Base-by-base conservation (phyloP, 2,329 filamentous ascomycete genomes). In the Neofusicoccum sp. region DNA sequence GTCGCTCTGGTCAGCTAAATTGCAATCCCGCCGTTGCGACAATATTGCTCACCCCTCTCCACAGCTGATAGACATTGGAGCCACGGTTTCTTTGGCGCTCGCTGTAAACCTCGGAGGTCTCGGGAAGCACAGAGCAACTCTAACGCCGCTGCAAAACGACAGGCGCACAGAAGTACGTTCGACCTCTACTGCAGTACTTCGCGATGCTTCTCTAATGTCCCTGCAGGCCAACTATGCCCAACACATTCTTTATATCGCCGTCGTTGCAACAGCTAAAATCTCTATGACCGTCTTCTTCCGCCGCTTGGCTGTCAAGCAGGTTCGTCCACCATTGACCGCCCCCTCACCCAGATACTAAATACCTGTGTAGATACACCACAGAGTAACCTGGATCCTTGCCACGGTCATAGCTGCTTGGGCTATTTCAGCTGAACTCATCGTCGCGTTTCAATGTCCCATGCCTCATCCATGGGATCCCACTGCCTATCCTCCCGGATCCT, bases 231-330 rank as follows among this genome's bases (percentile, higher is more conserved):
- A 56, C 37, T 56, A 56, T 33, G 52, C 22, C 12, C 36, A 56
- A 16, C 52, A 56, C 52, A 28, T 44, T 4, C 52, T 56, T 3
- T 56, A 56, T 16, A 29, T 56, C 52, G 52, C 52, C 14, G 29
- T 44, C 28, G 31, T 56, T 12, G 52, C 52, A 6, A 56, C 52
- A 4, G 52, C 52, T 12, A 56, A 56, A 6, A 41, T 43, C 28
- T 43, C 36, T 1, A 56, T 56, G 52, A 56, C 52, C 11, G 36
- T 56, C 52, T 56, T 56, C 52, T 56, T 56, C 52, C 36, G 29
- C 9, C 52, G 52, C 29, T 37, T 56, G 3, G 52, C 52, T 12
- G 52, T 43, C 39, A 31, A 56, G 37, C 36, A 54, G 34, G 49
- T 54, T 6, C 9, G 14, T 54, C 34, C 33, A n/a, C 49, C 6